phyloP scores from a whole-genome alignment of 768 basidiomycete genomes.

The Nidularia sp. region DNA sequence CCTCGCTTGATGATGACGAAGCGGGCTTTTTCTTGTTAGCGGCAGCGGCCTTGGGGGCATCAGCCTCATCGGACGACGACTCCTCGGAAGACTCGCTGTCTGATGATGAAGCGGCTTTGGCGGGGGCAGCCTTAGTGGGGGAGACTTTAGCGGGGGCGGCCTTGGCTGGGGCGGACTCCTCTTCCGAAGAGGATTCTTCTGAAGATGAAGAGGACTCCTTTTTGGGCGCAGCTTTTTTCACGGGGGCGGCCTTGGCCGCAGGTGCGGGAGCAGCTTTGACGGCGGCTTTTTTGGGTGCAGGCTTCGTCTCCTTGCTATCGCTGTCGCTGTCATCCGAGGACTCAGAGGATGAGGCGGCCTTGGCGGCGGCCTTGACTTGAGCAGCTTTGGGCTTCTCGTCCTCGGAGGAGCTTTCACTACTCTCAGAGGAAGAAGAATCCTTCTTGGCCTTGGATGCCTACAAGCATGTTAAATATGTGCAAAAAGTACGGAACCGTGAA shows the following conservation, averaged over 20 bases:
- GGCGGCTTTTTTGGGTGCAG: constrained; percentile 17
- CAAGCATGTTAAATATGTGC: constrained; percentile 1
- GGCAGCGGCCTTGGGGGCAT: constrained; percentile 8
- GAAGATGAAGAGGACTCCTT: constrained; percentile 15
- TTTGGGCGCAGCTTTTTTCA: constrained; percentile 5
- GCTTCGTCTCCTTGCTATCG: constrained; percentile 27
- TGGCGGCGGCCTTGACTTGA: constrained; percentile 38
- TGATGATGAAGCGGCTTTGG: constrained; percentile 12
- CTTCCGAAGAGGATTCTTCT: constrained; percentile 11
- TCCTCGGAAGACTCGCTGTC: constrained; percentile 11
- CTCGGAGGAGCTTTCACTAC: constrained; percentile 38
- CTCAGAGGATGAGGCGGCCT: constrained; percentile 30
- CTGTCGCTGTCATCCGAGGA: constrained; percentile 20
- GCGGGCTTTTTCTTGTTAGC: constrained; percentile 17
- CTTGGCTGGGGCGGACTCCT: constrained; percentile 8
- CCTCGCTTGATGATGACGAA: constrained; percentile 7
- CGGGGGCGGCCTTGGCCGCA: not conserved
- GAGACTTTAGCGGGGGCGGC: constrained; percentile 16
- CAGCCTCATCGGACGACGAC: constrained; percentile 8
- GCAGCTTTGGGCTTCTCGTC: constrained; percentile 58
- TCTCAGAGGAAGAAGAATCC: constrained; percentile 35
- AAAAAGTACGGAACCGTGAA: constrained; percentile 1
- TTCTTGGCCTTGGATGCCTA: constrained; percentile 25
- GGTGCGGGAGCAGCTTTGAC: constrained; percentile 2
- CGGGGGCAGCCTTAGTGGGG: constrained; percentile 6